These are phyloP conservation scores for Wickerhamiella musiphila DNA, from an alignment of 805 yeast species.

Conservation along the genomic window DNA sequence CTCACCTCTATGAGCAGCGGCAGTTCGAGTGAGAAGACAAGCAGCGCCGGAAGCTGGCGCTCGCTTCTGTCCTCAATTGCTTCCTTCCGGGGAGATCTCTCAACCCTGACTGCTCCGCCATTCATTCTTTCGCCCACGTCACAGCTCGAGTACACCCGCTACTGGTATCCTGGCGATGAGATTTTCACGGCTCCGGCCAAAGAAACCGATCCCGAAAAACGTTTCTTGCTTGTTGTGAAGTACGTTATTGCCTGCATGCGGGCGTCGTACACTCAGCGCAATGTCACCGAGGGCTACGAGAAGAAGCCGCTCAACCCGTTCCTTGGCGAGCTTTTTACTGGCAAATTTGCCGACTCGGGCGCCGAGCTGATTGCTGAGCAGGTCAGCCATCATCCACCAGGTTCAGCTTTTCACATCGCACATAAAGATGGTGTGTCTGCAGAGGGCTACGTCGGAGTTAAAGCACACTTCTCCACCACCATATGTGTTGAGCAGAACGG, in stretches of 20 bases:
- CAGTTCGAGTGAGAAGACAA: slow-evolving; percentile 1
- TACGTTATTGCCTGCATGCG: slow-evolving; percentile 87
- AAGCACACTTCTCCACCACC: slow-evolving; percentile 65
- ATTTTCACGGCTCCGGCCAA: slow-evolving; percentile 52
- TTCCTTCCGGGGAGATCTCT: slow-evolving; percentile 81
- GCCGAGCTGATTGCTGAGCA: slow-evolving; percentile 75
- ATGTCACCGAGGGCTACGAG: slow-evolving; percentile 83
- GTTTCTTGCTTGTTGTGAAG: slow-evolving; percentile 66
- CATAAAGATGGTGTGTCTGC: slow-evolving; percentile 62
- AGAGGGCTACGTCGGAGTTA: slow-evolving; percentile 83
- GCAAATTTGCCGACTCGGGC: slow-evolving; percentile 79
- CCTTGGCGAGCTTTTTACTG: slow-evolving; percentile 84
- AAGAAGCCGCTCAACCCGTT: slow-evolving; percentile 96
- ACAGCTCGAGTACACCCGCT: slow-evolving; percentile 77
- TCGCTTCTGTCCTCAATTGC: slow-evolving; percentile 81
- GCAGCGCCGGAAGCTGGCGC: slow-evolving; percentile 37
- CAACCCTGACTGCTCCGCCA: slow-evolving; percentile 93
- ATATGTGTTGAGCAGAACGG: slow-evolving; percentile 84
- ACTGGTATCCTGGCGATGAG: slow-evolving; percentile 90
- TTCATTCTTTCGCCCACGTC: slow-evolving; percentile 86
- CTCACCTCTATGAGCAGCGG: no score
- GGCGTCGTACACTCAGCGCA: slow-evolving; percentile 86
- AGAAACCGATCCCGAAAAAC: slow-evolving; percentile 30
- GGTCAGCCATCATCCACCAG: slow-evolving; percentile 95
- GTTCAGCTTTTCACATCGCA: slow-evolving; percentile 75